Evolutionary conservation across 2,329 filamentous ascomycete genomes (phyloP), one percentile per base, ranked within the genome.

Genomic region (Hymenoscyphus fraxineus): DNA sequence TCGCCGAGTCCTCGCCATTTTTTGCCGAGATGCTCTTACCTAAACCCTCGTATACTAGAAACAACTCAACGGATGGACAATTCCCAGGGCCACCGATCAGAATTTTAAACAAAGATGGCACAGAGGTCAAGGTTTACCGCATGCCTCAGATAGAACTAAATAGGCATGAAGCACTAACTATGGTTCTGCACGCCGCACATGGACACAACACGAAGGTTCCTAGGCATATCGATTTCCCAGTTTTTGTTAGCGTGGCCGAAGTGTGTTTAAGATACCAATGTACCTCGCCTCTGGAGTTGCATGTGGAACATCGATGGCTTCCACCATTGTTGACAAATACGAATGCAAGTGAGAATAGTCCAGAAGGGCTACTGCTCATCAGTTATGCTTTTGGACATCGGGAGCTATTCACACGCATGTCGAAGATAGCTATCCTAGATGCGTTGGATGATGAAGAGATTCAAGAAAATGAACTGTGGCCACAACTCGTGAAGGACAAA

Each of bases 131-230:
- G 66, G 68, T 84, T 1, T 84, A 82, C 66, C 78, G 80, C 12
- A 84, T 85, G 82, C 81, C 82, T 1, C 82, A 84, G 68, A 70
- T 77, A 35, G 82, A 84, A 67, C 66, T 77, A 6, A 82, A 84
- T 61, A 73, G 70, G 1, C 63, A 79, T 1, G 70, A 74, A 2
- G 76, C 79, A 0, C 70, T 85, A 12, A 79, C 80, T 65, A 80
- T 80, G 1, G 67, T 85, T 0, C 73, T 85, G 2, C 78, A 83
- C 63, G 83, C 82, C 1, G 82, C 82, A 0, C 82, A 84, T 67
- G 77, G 81, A 75, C 82, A 82, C 63, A 78, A 78, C 57, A 75
- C 80, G 6, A 74, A 76, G 61, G 73, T 85, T 4, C 82, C 82
- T 0, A 75, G 78, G 6, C 77, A 80, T 6, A 76, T 84, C 6